Base-by-base conservation (phyloP, 78 protist genomes). In the Dictyostelium purpureum region DNA sequence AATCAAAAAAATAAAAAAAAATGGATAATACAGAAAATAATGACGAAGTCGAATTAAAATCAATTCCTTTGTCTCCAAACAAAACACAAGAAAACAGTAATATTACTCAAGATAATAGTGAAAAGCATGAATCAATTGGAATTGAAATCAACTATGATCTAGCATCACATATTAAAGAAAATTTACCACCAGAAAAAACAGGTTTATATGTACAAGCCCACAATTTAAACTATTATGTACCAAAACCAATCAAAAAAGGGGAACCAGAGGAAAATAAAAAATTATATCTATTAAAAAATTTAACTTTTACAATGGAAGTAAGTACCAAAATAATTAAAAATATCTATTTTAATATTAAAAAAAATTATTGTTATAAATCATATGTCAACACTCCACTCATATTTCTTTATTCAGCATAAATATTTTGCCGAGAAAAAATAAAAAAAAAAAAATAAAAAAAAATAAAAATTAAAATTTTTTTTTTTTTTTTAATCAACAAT, bases 121-220 rank as follows among this genome's bases (percentile, higher is more conserved):
- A 18, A 26, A 19, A 57, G 7, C 9, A n/a, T n/a, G 71, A 63
- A 14, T 66, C 47, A 66, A 38, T 38, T n/a, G 78, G 40, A 4
- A 82, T 82, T 38, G 54, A 82, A 33, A 38, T 82, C 14, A 82
- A 82, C 19, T 28, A 31, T 26, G 90, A 85, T 85, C 54, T 85
- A 31, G 5, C 26, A 2, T 21, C 21, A 16, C 92, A 85, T 52
- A 85, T 85, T 16, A 70, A 33, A 56, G 76, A 85, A 24, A 56
- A 43, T 19, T 24, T 35, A 35, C 19, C 26, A 2, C 47, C n/a
- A 38, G 18, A 37, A n/a, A 85, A 85, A 63, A 85, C 92, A 59
- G 92, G 92, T 14, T 59, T 74, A 56, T 85, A 71, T 45, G 92
- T 85, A 9, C 42, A 47, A 21, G 92, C 92, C 19, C 16, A 42